A percentile compares a stretch with the other conserved stretches of the same genome.
Evolutionary conservation across 306 rosid genomes (phyloP).

Genomic region (Astragalus glycyphyllos): DNA sequence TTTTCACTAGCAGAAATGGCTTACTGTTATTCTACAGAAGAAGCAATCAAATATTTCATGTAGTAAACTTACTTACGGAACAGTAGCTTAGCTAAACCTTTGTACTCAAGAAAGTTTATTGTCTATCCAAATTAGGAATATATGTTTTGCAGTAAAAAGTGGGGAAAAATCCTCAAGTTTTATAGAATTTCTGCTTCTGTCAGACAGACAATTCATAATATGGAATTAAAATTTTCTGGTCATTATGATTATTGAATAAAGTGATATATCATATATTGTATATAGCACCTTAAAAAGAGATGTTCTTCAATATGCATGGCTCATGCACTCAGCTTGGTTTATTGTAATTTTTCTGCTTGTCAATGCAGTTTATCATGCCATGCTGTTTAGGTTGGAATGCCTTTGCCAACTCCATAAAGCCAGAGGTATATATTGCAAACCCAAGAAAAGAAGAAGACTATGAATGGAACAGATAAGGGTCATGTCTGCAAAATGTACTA

Average conservation of each 20-base stretch:
- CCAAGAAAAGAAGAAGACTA: conserved; percentile 63
- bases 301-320: neutral
- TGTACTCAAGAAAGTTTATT: neutral
- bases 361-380: conserved; percentile 76
- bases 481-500: conserved; percentile 8
- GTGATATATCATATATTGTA: neutral
- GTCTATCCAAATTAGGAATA: neutral
- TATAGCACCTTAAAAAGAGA: neutral
- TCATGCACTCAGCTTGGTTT: conserved; percentile 2
- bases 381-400: conserved; percentile 88
- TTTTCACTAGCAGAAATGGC: no score
- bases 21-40: no score
- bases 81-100: conserved; percentile 2
- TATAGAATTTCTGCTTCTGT: neutral
- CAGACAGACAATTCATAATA: neutral
- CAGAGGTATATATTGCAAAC: conserved; percentile 34
- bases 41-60: no score
- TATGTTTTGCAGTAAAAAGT: neutral
- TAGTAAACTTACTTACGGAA: neutral
- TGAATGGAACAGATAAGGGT: conserved; percentile 66
- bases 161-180: neutral
- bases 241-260: neutral
- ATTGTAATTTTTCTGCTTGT: conserved; percentile 34
- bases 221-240: neutral
- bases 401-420: conserved; percentile 51